Evolutionary conservation across 148 eudicot genomes (phyloP).

Genomic region (Rhododendron kiyosumense): DNA sequence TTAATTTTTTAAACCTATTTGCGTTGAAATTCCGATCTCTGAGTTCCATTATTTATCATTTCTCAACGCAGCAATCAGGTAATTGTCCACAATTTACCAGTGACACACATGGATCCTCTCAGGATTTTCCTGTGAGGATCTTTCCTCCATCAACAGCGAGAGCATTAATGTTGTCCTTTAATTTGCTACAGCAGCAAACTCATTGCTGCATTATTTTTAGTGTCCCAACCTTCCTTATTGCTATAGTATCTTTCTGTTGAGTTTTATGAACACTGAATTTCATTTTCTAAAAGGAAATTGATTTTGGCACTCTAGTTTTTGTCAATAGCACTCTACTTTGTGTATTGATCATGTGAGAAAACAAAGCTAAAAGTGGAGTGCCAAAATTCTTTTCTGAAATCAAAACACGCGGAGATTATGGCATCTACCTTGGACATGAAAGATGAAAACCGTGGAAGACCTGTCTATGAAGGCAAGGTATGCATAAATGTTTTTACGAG

Average conservation of each 20-base stretch:
- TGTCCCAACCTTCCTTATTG: too few species aligned
- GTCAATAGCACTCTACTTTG: too few species aligned
- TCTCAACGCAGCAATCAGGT: not conserved
- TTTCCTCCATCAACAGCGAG: not conserved
- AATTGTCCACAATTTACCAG: not conserved
- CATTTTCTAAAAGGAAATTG: too few species aligned
- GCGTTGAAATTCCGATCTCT: not conserved
- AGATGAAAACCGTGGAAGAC: conserved; percentile 60
- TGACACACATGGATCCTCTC: too few species aligned
- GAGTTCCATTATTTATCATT: not conserved
- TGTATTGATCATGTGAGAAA: too few species aligned
- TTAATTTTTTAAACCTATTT: not conserved
- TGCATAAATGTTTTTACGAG: not conserved
- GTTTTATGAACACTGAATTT: too few species aligned
- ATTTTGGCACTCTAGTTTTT: too few species aligned
- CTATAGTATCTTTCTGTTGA: too few species aligned
- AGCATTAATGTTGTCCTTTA: not conserved
- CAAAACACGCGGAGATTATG: conserved; percentile 42
- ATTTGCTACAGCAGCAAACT: conserved; percentile 35
- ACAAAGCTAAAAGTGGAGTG: too few species aligned
- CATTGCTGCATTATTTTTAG: too few species aligned
- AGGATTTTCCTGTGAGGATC: too few species aligned
- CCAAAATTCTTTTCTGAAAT: not conserved
- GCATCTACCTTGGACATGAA: conserved; percentile 66
- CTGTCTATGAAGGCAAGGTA: conserved; percentile 73